Evolutionary conservation across 192 early-diverging fungal species (phyloP), one percentile per base, ranked within the genome.

Genomic region (Gonapodya prolifera): DNA sequence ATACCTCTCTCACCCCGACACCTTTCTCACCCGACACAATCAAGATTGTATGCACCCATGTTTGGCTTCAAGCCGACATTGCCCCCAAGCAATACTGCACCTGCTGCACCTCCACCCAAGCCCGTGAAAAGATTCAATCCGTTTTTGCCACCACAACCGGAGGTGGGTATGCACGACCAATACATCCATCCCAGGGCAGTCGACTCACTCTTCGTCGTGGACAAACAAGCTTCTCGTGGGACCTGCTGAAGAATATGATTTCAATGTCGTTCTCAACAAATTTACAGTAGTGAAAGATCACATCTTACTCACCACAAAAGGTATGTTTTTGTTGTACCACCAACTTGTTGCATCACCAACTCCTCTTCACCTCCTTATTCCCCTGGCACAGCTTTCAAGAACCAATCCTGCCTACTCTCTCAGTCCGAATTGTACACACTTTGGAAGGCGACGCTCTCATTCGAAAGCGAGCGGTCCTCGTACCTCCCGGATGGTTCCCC

Each of bases 241-340:
- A 32, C 71, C 18, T 18, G 71, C 31, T 8, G 32, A 73, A 8
- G 71, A 73, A 2, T 61, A 8, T 8, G 71, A 73, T 29, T 73
- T 16, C 71, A 16, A 73, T 13, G 71, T 73, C 31, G 71, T 73
- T 13, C 18, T 73, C 28, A 73, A 73, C 71, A 73, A 73, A 29
- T 73, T 73, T 32, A 73, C 71, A 8, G 71, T 73, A 8, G 32
- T 32, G 2, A 32, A 73, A 32, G 32, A 73, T 29, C 71, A 73
- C 31, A 73, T 73, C 32, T 32, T 73, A 29, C 18, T 73, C 28
- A 73, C 71, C 71, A 73, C 71, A 32, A 73, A 73, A 29, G 71
- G 71, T 73, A 32, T 8, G 71, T 61, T 61, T 23, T 61, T 23
- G 8, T n/a, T n/a, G n/a, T n/a, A n/a, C n/a, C n/a, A n/a, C n/a